phyloP scores from a whole-genome alignment of 2,329 filamentous ascomycete species.

The Herpotrichia juniperi region DNA sequence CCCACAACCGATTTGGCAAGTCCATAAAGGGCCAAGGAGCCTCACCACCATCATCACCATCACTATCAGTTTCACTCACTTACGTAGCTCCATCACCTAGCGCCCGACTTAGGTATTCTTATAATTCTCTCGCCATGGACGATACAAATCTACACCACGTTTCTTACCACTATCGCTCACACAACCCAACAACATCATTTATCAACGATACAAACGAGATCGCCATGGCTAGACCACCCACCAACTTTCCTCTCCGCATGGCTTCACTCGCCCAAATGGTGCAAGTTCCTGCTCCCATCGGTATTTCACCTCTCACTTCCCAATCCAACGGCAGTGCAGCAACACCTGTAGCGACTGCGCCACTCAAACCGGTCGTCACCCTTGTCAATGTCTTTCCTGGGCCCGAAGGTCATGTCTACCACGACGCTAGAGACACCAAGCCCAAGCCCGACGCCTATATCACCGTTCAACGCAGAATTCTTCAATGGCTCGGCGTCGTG shows the following conservation, averaged over 20 bases:
- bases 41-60: no score
- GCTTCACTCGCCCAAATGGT: neutral
- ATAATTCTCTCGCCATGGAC: no score
- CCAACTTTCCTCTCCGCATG: neutral
- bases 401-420: slow-evolving; percentile 6
- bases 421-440: neutral
- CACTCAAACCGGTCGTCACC: neutral
- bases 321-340: neutral
- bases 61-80: no score
- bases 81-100: no score
- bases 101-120: no score
- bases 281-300: neutral
- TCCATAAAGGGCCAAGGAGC: no score
- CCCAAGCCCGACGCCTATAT: neutral
- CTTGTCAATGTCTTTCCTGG: neutral
- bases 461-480: slow-evolving; percentile 4
- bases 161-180: neutral
- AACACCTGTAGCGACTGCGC: neutral
- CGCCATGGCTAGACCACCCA: neutral
- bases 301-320: neutral
- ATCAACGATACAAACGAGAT: neutral
- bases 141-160: no score
- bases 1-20: no score
- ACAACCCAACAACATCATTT: neutral
- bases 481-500: slow-evolving; percentile 15